phyloP scores from a whole-genome alignment of 2,329 filamentous ascomycete genomes.

The Calonectria hawksworthii region DNA sequence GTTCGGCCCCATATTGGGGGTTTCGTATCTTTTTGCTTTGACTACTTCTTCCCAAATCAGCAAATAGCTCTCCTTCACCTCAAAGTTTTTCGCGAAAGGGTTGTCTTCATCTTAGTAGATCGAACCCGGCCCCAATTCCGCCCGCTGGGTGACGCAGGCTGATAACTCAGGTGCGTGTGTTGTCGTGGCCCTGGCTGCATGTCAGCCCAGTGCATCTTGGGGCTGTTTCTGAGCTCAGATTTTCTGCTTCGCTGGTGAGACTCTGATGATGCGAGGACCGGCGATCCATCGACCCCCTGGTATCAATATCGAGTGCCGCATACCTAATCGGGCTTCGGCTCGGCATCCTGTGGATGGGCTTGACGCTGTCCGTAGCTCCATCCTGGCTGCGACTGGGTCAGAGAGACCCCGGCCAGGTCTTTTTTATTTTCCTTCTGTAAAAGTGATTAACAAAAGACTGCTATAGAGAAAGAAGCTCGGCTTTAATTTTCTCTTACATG shows the following conservation, averaged over 20 bases:
- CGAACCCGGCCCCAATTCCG: neutral
- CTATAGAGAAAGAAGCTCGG: neutral
- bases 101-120: neutral
- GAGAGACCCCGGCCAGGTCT: neutral
- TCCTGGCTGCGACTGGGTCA: neutral
- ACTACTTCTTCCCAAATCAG: neutral
- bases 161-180: slow-evolving; percentile 9
- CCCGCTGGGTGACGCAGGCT: neutral
- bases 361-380: neutral
- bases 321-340: slow-evolving; percentile 23
- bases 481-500: neutral
- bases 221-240: slow-evolving; percentile 16
- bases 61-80: neutral
- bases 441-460: neutral
- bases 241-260: slow-evolving; percentile 15
- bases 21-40: neutral
- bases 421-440: neutral
- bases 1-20: neutral
- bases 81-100: neutral
- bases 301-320: slow-evolving; percentile 16
- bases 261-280: slow-evolving; percentile 13
- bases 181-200: slow-evolving; percentile 16
- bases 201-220: slow-evolving; percentile 21
- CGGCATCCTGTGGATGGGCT: slow-evolving; percentile 17
- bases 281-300: slow-evolving; percentile 3